Base-by-base conservation (phyloP, 495 filamentous ascomycete species). In the Podospora sp. region DNA sequence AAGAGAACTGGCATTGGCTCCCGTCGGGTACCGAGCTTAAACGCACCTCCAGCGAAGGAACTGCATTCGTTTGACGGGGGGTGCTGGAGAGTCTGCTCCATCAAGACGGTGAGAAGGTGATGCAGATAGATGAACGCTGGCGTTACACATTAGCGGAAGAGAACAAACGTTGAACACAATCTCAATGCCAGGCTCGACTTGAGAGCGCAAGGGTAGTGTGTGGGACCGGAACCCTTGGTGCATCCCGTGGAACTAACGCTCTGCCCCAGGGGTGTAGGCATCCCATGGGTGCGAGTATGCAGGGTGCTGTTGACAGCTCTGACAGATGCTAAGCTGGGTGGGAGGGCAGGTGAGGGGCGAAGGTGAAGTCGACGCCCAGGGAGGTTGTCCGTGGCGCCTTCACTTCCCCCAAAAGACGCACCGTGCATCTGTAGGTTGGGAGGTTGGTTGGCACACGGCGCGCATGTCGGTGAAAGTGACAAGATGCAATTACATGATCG, bases 211-310 rank as follows among this genome's bases (percentile, higher is more conserved):
- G 40, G 40, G 5, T 46, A 14, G 40, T 46, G 5, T 46, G 40
- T 46, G 52, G 20, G 52, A 24, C n/a, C 21, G 9, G n/a, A 59
- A 59, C 56, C 56, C 56, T 59, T 59, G 3, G 9, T 59, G 56
- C 56, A 59, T 59, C 11, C 16, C 8, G 56, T 55, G 52, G 52
- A 7, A 55, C 52, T 22, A 22, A 22, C 7, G 20, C 14, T 55
- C 14, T n/a, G 9, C 52, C 2, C 3, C 2, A 46, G 40, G 2
- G 40, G 16, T 12, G 40, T 46, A 46, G 40, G 16, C 2, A 26
- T 55, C 24, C 16, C 52, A 2, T 6, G 52, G 49, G 4, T n/a
- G 49, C 21, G 49, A 52, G 49, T 33, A 46, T 46, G 40, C 40
- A 46, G 40, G 5, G 4, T 46, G 29, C 29, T 33, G 40, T 46